Percentiles rank a stretch among this genome's conserved stretches.
These are phyloP conservation scores for Globisporangium abappressorium DNA, from an alignment of 352 stramenopile species.

Conservation along the genomic window DNA sequence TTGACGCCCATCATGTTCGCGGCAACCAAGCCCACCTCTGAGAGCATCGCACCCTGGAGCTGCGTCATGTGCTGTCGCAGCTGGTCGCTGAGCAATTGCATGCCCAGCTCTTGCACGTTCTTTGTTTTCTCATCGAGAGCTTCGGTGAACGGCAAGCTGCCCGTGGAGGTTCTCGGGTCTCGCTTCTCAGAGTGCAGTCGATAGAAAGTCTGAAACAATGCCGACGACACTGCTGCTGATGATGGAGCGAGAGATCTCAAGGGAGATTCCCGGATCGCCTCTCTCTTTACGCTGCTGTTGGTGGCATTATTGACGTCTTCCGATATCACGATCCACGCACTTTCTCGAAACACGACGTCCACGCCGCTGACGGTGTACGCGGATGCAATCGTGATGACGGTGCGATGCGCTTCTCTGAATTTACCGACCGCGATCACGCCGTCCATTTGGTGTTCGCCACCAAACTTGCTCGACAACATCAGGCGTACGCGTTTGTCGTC, in stretches of 20 bases:
- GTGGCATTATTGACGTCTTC: not conserved
- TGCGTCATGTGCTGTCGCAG: not conserved
- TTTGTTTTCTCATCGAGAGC: not conserved
- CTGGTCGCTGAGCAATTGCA: not conserved
- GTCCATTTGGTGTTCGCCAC: not conserved
- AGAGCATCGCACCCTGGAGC: not conserved
- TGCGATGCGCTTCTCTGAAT: not conserved
- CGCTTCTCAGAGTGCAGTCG: not conserved
- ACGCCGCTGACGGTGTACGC: not conserved
- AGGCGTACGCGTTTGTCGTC: not conserved
- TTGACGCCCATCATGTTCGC: not conserved
- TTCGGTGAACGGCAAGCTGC: not conserved
- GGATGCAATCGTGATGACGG: not conserved
- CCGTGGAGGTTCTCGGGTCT: not conserved
- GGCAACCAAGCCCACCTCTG: not conserved
- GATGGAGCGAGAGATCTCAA: not conserved
- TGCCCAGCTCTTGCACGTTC: not conserved
- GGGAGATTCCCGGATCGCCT: not conserved
- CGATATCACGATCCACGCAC: constrained; percentile 1
- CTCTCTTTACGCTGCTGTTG: not conserved
- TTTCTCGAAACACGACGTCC: not conserved
- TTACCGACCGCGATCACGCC: not conserved
- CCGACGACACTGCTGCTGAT: not conserved
- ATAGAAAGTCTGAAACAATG: not conserved
- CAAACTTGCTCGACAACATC: not conserved